phyloP scores from a whole-genome alignment of 495 filamentous ascomycete species.

The Trichoderma parareesei region DNA sequence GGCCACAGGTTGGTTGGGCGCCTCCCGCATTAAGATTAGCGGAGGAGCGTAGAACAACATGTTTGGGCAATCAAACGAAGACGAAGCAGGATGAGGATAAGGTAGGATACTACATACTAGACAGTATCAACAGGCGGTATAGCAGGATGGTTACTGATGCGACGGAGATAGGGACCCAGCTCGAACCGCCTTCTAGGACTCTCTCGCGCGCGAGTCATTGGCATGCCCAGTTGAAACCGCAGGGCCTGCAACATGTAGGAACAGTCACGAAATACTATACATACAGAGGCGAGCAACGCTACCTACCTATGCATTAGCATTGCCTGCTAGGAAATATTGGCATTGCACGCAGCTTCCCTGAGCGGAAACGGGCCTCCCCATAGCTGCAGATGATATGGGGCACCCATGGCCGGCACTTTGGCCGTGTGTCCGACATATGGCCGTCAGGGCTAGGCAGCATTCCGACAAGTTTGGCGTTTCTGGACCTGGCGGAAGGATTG shows the following conservation, averaged over 20 bases:
- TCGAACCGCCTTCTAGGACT: background rate
- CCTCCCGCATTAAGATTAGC: conserved; percentile 2
- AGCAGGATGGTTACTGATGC: background rate
- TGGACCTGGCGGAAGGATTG: background rate
- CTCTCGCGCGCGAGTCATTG: background rate
- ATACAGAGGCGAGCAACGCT: background rate
- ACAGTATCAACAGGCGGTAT: too few species aligned
- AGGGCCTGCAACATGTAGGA: background rate
- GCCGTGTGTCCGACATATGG: conserved; percentile 5
- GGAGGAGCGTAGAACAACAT: background rate
- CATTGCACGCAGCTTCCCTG: background rate
- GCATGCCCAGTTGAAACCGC: background rate
- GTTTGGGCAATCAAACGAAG: too few species aligned
- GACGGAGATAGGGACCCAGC: background rate
- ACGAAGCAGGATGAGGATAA: too few species aligned
- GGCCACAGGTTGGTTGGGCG: background rate
- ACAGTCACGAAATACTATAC: too few species aligned
- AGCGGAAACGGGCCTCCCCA: background rate
- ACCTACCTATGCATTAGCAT: background rate
- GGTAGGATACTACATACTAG: too few species aligned
- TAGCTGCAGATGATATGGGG: background rate
- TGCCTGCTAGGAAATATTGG: background rate
- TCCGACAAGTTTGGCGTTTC: background rate
- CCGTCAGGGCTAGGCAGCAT: conserved; percentile 2
- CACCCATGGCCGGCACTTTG: background rate